These are phyloP conservation scores for Yamadazyma spencermartinsiae DNA, from an alignment of 1,139 yeast genomes.

Conservation along the genomic window DNA sequence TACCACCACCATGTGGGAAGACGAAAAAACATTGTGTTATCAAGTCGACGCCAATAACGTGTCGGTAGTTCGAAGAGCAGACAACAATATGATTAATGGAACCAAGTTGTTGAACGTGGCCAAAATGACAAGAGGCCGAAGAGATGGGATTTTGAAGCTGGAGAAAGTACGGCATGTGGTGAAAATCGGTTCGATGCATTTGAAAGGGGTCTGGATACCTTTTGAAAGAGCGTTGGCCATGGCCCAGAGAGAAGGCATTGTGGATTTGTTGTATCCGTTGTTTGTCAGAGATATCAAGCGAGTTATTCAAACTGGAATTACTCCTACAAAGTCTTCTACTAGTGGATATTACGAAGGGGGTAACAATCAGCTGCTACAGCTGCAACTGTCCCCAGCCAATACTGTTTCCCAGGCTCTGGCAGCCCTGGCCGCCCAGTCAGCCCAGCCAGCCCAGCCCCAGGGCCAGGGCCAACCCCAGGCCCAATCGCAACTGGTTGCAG, in stretches of 20 bases:
- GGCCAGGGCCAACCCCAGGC: slow-evolving; percentile 14
- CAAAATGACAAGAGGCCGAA: slow-evolving; percentile 56
- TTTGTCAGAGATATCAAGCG: slow-evolving; percentile 84
- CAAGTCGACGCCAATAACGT: slow-evolving; percentile 94
- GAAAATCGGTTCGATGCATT: slow-evolving; percentile 94
- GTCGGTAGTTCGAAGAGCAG: slow-evolving; percentile 87
- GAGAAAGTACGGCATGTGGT: slow-evolving; percentile 91
- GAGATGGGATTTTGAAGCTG: slow-evolving; percentile 69
- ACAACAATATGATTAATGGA: slow-evolving; percentile 93
- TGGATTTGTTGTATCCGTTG: slow-evolving; percentile 80
- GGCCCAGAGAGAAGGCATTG: slow-evolving; percentile 89
- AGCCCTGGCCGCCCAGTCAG: too few species aligned
- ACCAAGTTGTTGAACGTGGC: slow-evolving; percentile 68
- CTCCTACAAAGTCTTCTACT: slow-evolving; percentile 27
- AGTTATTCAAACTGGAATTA: slow-evolving; percentile 57
- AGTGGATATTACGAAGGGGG: slow-evolving; percentile 25
- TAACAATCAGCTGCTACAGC: slow-evolving; percentile 19
- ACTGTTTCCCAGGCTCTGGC: too few species aligned
- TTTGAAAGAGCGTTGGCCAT: slow-evolving; percentile 89
- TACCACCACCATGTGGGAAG: slow-evolving; percentile 97
- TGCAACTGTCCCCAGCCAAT: slow-evolving; percentile 12
- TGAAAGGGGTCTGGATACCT: slow-evolving; percentile 98
- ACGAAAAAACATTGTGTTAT: slow-evolving; percentile 89
- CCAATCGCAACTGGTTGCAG: slow-evolving; percentile 3
- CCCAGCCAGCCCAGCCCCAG: slow-evolving; percentile 13